Evolutionary conservation across 2,329 filamentous ascomycete species (phyloP).

Genomic region (Lanzia echinophila): DNA sequence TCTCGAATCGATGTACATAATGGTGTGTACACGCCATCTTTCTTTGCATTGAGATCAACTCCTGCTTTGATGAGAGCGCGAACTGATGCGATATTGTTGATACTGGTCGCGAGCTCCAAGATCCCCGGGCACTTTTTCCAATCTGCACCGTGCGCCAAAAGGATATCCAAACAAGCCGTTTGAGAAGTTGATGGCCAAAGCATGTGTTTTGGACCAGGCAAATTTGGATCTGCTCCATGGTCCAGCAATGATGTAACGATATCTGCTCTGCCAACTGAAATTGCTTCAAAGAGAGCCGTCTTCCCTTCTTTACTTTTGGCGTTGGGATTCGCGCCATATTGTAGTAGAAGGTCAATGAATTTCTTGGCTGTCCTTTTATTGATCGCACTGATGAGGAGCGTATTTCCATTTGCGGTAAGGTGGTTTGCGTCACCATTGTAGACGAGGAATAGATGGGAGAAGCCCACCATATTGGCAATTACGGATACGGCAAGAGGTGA

Average conservation of each 20-base stretch:
- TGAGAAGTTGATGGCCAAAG: conserved; percentile 60
- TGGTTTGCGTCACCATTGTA: conserved; percentile 54
- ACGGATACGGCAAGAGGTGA: conserved; percentile 48
- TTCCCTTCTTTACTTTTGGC: conserved; percentile 54
- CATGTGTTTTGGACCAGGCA: conserved; percentile 63
- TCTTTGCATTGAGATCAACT: conserved; percentile 54
- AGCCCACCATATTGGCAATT: conserved; percentile 45
- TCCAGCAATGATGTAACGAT: conserved; percentile 48
- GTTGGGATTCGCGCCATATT: conserved; percentile 53
- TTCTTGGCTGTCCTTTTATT: conserved; percentile 48
- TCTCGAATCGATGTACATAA: conserved; percentile 63
- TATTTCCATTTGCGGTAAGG: conserved; percentile 50
- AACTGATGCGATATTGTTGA: conserved; percentile 58
- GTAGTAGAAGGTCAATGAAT: conserved; percentile 52
- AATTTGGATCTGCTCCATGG: conserved; percentile 58
- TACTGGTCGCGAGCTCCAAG: conserved; percentile 56
- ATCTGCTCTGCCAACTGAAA: conserved; percentile 49
- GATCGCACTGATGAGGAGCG: conserved; percentile 53
- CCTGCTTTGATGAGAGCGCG: conserved; percentile 50
- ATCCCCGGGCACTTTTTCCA: conserved; percentile 53
- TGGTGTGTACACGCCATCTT: conserved; percentile 62
- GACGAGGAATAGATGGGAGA: conserved; percentile 53
- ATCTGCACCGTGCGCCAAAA: conserved; percentile 54
- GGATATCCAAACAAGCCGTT: conserved; percentile 48
- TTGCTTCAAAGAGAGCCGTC: conserved; percentile 57